Base-by-base conservation (phyloP, 306 rosid genomes). In the Nissolia schottii region DNA sequence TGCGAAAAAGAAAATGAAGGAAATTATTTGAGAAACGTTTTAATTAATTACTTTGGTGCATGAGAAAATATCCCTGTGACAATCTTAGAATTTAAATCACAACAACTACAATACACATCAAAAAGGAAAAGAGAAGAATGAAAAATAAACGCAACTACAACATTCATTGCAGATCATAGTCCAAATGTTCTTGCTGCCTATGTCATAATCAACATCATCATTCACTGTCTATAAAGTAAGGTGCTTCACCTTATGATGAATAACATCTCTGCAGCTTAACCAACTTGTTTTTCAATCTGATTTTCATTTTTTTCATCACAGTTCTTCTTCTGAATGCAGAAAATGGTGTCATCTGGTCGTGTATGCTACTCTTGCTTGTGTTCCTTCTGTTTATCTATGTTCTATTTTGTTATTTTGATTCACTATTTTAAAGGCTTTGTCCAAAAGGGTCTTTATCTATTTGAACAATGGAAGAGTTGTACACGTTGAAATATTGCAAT, bases 321-420 rank as follows among this genome's bases (percentile, higher is more conserved):
- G 45, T 6, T 59, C 37, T 58, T 22, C 19, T 59, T 72, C 69
- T 46, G 59, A 72, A 58, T 29, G 18, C 69, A 59, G 59, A 72
- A 14, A 29, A 72, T 45, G 77, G 62, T 29, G 25, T 13, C 49
- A 45, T 15, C 29, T 13, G 25, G 18, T 45, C 77, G 18, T 20
- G 77, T 72, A 59, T 28, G 77, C 3, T 72, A 29, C 68, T 71
- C 16, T 29, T n/a, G n/a, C n/a, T n/a, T n/a, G n/a, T n/a, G n/a
- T 45, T 18, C 67, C 34, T 43, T 43, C 31, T n/a, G 7, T 18
- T 11, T 46, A 41, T 24, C 6, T 51, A 5, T 37, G 5, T 69
- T 69, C 12, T 51, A 13, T 60, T 22, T 31, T 67, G 62, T 13
- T 32, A 7, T 32, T 32, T 32, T 32, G 38, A 49, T 11, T 16